A percentile compares a stretch with the other conserved stretches of the same genome.
Conservation (phyloP, 2,329 filamentous ascomycete genomes). For the Cladophialophora chaetospira region DNA sequence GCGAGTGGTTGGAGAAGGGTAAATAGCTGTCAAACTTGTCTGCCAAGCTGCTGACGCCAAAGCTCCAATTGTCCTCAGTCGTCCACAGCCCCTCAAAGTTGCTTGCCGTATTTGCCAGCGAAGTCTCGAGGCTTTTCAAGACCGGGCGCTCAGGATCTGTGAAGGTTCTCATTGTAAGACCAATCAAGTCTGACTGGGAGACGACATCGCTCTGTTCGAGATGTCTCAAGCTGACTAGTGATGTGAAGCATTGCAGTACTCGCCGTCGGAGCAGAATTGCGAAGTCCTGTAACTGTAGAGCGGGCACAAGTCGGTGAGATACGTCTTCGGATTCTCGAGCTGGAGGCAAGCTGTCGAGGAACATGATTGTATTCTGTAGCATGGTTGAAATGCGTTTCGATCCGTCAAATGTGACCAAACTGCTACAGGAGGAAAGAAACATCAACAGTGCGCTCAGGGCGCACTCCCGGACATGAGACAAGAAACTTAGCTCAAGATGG, state of each 20-base stretch:
- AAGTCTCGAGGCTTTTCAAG: conserved; percentile 75
- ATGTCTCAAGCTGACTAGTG: conserved; percentile 84
- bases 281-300: conserved; percentile 84
- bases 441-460: conserved; percentile 87
- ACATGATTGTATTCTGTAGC: conserved; percentile 91
- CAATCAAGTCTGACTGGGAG: conserved; percentile 86
- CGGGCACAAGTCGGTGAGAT: conserved; percentile 77
- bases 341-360: conserved; percentile 78
- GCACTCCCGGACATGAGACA: conserved; percentile 93
- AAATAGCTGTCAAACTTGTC: conserved; percentile 72
- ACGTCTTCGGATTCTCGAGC: conserved; percentile 88
- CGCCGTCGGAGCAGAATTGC: conserved; percentile 90
- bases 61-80: conserved; percentile 88
- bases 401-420: conserved; percentile 87
- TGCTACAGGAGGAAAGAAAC: conserved; percentile 91
- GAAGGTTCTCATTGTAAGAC: conserved; percentile 85
- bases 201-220: conserved; percentile 81
- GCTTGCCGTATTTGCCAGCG: conserved; percentile 86
- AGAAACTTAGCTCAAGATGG: conserved; percentile 84
- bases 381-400: conserved; percentile 90
- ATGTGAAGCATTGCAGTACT: conserved; percentile 92
- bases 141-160: conserved; percentile 87
- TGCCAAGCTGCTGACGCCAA: conserved; percentile 85
- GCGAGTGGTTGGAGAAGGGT: conserved; percentile 53
- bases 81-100: conserved; percentile 96